These are phyloP conservation scores for Phialocephala subalpina DNA, from an alignment of 2,329 filamentous ascomycete species.

Conservation along the genomic window DNA sequence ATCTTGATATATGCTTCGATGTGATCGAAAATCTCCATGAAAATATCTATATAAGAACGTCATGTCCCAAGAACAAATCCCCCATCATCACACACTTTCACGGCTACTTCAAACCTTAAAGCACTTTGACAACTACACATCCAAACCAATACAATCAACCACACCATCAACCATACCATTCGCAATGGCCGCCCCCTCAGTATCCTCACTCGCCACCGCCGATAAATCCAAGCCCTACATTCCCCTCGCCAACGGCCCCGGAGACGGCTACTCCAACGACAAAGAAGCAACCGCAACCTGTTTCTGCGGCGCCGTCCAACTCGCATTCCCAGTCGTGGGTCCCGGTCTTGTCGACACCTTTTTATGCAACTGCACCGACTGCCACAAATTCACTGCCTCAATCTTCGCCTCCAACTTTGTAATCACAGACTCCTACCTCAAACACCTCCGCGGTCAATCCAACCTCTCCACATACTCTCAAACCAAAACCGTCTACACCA, in stretches of 20 bases:
- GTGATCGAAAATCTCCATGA: too few species aligned
- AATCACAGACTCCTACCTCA: slow-evolving; percentile 53
- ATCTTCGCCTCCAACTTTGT: slow-evolving; percentile 69
- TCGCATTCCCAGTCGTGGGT: slow-evolving; percentile 56
- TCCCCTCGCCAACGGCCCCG: slow-evolving; percentile 47
- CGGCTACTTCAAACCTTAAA: too few species aligned
- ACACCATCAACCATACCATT: too few species aligned
- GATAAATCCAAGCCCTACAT: slow-evolving; percentile 47
- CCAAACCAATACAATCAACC: too few species aligned
- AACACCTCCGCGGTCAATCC: slow-evolving; percentile 58
- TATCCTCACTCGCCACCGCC: neutral
- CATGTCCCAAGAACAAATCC: too few species aligned
- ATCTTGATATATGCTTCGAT: too few species aligned
- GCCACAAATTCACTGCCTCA: slow-evolving; percentile 67
- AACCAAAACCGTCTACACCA: slow-evolving; percentile 51
- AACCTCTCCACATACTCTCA: slow-evolving; percentile 58
- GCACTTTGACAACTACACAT: too few species aligned
- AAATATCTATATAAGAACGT: too few species aligned
- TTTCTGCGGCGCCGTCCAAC: slow-evolving; percentile 63
- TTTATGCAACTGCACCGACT: slow-evolving; percentile 68
- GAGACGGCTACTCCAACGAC: slow-evolving; percentile 54
- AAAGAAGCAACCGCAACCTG: slow-evolving; percentile 64
- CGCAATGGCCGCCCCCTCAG: neutral
- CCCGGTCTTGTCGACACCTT: slow-evolving; percentile 58
- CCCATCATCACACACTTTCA: too few species aligned